Percentiles rank a stretch among this genome's conserved stretches.
Evolutionary conservation across 2,329 filamentous ascomycete genomes (phyloP).

Genomic region (Tolypocladium pustulatum): DNA sequence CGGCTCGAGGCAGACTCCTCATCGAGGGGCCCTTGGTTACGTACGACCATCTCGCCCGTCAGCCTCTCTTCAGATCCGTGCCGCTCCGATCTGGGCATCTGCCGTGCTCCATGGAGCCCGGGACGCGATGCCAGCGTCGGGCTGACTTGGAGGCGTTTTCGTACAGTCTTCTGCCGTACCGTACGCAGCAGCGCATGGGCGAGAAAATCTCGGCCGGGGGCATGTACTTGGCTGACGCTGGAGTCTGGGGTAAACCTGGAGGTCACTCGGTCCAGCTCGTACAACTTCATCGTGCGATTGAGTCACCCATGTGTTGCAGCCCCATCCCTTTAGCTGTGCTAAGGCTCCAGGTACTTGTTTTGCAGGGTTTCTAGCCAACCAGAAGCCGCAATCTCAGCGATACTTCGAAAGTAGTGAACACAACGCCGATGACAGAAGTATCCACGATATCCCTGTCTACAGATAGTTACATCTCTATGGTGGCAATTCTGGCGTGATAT

Average conservation of each 20-base stretch:
- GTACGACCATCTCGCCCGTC: no score
- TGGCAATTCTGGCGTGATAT: no score
- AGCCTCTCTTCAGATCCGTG: neutral
- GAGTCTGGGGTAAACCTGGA: slow-evolving; percentile 4
- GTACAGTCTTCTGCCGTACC: neutral
- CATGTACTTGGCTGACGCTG: neutral
- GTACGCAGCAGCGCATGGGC: neutral
- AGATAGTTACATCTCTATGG: no score
- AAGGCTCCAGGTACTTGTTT: no score
- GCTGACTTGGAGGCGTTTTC: neutral
- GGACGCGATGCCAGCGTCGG: neutral
- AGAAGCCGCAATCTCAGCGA: no score
- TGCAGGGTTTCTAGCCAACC: no score
- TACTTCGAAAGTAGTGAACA: no score
- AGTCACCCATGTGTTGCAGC: slow-evolving; percentile 20
- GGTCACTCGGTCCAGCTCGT: neutral
- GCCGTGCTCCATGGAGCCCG: no score
- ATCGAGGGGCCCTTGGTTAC: neutral
- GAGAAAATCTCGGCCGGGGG: neutral
- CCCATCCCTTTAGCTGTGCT: no score
- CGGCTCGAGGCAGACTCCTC: neutral
- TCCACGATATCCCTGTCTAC: no score
- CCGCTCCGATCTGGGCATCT: neutral
- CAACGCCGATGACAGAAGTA: no score
- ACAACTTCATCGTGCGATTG: slow-evolving; percentile 10